phyloP scores from a whole-genome alignment of 306 rosid species.

The Senna siamea region DNA sequence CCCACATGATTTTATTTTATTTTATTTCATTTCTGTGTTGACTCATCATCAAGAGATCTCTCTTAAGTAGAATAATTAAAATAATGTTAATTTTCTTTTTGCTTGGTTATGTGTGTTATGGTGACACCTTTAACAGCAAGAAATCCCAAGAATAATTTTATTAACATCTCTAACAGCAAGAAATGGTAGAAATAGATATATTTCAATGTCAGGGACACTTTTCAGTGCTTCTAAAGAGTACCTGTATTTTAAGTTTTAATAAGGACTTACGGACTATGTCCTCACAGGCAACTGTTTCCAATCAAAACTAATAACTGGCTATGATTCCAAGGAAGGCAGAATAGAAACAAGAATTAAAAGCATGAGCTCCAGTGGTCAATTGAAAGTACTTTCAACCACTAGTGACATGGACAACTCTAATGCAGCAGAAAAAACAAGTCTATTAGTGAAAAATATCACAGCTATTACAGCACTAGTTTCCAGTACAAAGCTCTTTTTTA shows the following conservation, averaged over 20 bases:
- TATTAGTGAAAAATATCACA: not conserved
- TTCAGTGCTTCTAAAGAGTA: constrained; percentile 6
- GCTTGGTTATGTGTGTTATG: too few species aligned
- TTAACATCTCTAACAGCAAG: not conserved
- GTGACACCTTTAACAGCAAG: too few species aligned
- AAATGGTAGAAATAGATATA: not conserved
- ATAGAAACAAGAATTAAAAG: constrained; percentile 11
- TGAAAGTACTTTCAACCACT: constrained; percentile 24
- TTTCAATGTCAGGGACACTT: not conserved
- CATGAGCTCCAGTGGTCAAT: constrained; percentile 24
- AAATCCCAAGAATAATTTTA: not conserved
- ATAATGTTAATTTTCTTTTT: too few species aligned
- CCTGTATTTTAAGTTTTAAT: constrained; percentile 6
- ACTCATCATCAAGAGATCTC: too few species aligned
- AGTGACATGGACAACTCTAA: not conserved
- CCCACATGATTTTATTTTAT: too few species aligned
- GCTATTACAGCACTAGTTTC: not conserved
- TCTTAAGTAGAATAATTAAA: too few species aligned
- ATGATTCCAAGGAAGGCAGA: constrained; percentile 4
- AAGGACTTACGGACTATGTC: constrained; percentile 2
- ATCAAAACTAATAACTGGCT: constrained; percentile 14
- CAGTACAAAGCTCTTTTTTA: not conserved
- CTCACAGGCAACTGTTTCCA: constrained; percentile 1
- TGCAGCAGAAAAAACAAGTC: constrained; percentile 5
- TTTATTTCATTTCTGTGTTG: too few species aligned